phyloP scores from a whole-genome alignment of 106 monocot genomes.

The Dendrobium catenatum region DNA sequence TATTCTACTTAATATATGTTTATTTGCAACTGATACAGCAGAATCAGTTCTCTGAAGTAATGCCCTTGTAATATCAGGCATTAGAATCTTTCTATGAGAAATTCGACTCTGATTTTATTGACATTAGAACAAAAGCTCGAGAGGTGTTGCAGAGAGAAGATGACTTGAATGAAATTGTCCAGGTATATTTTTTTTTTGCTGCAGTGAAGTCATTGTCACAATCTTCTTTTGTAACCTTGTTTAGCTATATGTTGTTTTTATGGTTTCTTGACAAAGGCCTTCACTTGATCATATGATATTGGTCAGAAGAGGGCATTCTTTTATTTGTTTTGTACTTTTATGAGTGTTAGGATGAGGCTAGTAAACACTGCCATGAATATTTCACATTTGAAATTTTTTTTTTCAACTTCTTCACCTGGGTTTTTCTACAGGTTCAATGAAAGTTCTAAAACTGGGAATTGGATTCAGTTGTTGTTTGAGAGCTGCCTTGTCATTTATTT shows the following conservation, averaged over 20 bases:
- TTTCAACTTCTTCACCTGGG: not conserved
- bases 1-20: not conserved
- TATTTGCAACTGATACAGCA: not conserved
- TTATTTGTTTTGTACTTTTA: not conserved
- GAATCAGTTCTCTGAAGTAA: not conserved
- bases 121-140: constrained; percentile 97
- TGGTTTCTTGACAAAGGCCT: not conserved
- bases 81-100: constrained; percentile 96
- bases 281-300: not conserved
- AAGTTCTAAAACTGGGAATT: not conserved
- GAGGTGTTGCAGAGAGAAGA: constrained; percentile 99
- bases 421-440: not conserved
- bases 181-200: constrained; percentile 43
- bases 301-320: not conserved
- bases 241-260: not conserved
- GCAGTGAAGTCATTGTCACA: not conserved
- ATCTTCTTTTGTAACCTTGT: not conserved
- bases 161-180: constrained; percentile 99
- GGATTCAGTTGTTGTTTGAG: not conserved
- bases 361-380: not conserved
- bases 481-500: not conserved
- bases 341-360: not conserved
- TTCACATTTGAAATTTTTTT: not conserved
- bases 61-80: constrained; percentile 42
- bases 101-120: constrained; percentile 93